Evolutionary conservation across 1,139 yeast genomes (phyloP), one percentile per base, ranked within the genome.

Genomic region (Sugiyamaella pinicola): DNA sequence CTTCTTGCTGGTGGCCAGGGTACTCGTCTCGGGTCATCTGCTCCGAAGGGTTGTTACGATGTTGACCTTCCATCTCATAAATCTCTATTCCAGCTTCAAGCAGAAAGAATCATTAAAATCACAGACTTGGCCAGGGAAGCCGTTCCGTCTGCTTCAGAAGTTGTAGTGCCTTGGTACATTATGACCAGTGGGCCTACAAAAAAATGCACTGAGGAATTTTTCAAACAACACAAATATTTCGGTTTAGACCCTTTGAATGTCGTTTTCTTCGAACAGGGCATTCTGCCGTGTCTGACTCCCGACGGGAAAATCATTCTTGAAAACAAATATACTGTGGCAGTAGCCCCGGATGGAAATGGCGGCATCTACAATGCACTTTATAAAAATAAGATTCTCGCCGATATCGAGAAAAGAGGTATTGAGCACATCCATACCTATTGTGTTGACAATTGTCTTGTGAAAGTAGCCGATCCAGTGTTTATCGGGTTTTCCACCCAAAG

Each of bases 1-100:
- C 77, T 93, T 54, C 84, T 93, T 86, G 97, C 99, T 9, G 99
- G 99, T 54, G 99, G 99, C 52, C 99, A 93, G 71, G 99, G 99
- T 28, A 86, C 98, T 3, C 79, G 99, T 58, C 76, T 93, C 54
- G 99, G 99, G 1, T 88, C 96, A 1, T 74, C 82, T 13, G 83
- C 75, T 29, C 99, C 99, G 41, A 93, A 93, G 71, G 99, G 99
- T 1, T 91, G 98, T 71, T 93, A 82, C 69, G 81, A 93, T 66
- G 85, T 95, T 56, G 84, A 85, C 0, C 78, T 95, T 49, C 97
- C 97, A 1, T 87, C 96, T 1, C 76, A 78, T 38, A 88, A 87
- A 68, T 82, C 96, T 1, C 74, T 95, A 55, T 95, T 93, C 71
- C 96, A 90, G 70, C 79, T 95, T 52, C 99, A 95, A 72, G 96